Evolutionary conservation across 2,329 filamentous ascomycete genomes (phyloP), one percentile per base, ranked within the genome.

Genomic region (Nemania sp.): DNA sequence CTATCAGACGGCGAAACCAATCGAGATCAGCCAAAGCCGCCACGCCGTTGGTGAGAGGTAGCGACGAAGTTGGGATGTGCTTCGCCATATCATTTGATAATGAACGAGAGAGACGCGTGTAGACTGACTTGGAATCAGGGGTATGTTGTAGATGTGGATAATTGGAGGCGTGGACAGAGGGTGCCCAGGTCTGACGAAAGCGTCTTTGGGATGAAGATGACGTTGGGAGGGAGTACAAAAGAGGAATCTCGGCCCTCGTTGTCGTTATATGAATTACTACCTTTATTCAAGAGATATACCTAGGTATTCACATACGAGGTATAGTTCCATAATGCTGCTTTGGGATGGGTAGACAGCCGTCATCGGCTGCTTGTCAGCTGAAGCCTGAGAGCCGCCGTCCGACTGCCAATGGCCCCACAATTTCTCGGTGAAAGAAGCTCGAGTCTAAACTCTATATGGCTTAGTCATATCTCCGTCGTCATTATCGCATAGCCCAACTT

Each of bases 11-110:
- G 37, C 45, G 39, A 53, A 56, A 43, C 58, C 34, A 55, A 29
- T 43, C 25, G 46, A 40, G 29, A 53, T 52, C 29, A 37, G 37
- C 20, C 25, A 12, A 49, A 55, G 39, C 42, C 51, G 32, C 34
- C 60, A 60, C 43, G 46, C 46, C 52, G n/a, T 56, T 63, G 42
- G 63, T 59, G 57, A 58, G 43, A 60, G 48, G 35, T 40, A 42
- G 32, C 29, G 10, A 43, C 43, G 37, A 40, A 53, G 48, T 34
- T 53, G 48, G 37, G 32, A 15, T 17, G 40, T 43, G 40, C 7
- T 42, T 39, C 29, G 13, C 18, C 25, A 50, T 54, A 35, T 62
- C 46, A 59, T 62, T 62, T 57, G 62, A 49, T 29, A 20, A 52
- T 52, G 49, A 59, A 59, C 59, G 59, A 62, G 51, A 29, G 25